Evolutionary conservation across 257 asterid genomes (phyloP).

Genomic region (Penstemon eatonii): DNA sequence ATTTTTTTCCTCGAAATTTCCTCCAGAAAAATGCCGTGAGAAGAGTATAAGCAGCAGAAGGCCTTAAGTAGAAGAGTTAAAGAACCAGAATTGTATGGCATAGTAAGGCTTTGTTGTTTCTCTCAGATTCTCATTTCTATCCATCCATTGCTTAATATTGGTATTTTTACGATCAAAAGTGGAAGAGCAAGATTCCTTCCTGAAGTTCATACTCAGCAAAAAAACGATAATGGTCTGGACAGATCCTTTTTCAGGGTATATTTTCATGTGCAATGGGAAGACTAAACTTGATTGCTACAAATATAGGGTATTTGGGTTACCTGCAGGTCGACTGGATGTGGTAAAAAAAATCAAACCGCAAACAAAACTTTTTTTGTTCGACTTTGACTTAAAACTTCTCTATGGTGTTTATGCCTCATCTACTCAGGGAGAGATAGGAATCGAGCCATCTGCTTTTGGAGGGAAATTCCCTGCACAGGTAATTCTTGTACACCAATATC

Average conservation of each 20-base stretch:
- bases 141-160: no score
- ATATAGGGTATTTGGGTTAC: constrained; percentile 19
- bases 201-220: no score
- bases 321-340: constrained; percentile 3
- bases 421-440: constrained; percentile 8
- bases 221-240: background rate
- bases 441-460: constrained; percentile 20
- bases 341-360: constrained; percentile 16
- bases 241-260: constrained; percentile 15
- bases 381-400: constrained; percentile 20
- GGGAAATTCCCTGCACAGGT: constrained; percentile 24
- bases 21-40: no score
- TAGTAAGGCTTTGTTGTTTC: no score
- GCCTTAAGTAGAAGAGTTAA: no score
- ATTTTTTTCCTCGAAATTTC: no score
- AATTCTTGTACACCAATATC: background rate
- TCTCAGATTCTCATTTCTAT: no score
- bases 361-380: constrained; percentile 16
- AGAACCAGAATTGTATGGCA: no score
- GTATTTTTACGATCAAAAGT: no score
- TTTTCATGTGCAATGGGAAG: constrained; percentile 23
- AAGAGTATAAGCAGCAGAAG: no score
- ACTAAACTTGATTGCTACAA: constrained; percentile 18
- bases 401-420: constrained; percentile 13
- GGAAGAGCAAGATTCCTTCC: no score